Evolutionary conservation across 2,329 filamentous ascomycete species (phyloP).

Genomic region (Xylaria sp.): DNA sequence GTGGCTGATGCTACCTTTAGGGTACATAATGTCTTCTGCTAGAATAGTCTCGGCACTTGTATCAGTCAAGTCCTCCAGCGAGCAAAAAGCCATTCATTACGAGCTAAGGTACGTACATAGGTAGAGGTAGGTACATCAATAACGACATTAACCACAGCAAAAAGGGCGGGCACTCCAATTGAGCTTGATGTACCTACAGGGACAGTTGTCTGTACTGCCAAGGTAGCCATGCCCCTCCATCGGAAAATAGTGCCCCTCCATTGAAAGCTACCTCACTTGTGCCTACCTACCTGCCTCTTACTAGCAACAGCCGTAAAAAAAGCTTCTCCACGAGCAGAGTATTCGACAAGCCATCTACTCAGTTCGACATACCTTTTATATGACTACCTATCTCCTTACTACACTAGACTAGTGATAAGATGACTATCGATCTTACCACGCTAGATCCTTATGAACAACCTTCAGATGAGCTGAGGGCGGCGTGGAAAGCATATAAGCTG

Average conservation of each 20-base stretch:
- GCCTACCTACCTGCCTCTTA: too few relatives aligned
- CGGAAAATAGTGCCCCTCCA: constrained; percentile 20
- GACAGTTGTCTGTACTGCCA: not conserved
- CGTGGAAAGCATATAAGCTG: constrained; percentile 78
- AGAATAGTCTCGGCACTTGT: not conserved
- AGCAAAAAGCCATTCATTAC: too few relatives aligned
- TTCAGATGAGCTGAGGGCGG: constrained; percentile 68
- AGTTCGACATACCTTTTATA: not conserved
- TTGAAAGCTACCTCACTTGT: constrained; percentile 2
- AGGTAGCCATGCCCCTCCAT: constrained; percentile 13
- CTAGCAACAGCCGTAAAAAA: too few relatives aligned
- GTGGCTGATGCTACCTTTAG: constrained; percentile 1
- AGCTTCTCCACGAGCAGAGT: not conserved
- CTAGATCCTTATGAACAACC: constrained; percentile 81
- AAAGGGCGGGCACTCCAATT: too few relatives aligned
- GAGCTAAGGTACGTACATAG: not conserved
- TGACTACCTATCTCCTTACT: not conserved
- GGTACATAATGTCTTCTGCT: too few relatives aligned
- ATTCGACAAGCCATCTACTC: not conserved
- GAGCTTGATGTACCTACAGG: too few relatives aligned
- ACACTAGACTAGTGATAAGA: constrained; percentile 29
- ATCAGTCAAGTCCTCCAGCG: not conserved
- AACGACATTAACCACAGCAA: not conserved
- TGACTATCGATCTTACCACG: constrained; percentile 52
- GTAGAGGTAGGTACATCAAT: not conserved